Base-by-base conservation (phyloP, 2,329 filamentous ascomycete genomes). In the Colletotrichum liaoningense region DNA sequence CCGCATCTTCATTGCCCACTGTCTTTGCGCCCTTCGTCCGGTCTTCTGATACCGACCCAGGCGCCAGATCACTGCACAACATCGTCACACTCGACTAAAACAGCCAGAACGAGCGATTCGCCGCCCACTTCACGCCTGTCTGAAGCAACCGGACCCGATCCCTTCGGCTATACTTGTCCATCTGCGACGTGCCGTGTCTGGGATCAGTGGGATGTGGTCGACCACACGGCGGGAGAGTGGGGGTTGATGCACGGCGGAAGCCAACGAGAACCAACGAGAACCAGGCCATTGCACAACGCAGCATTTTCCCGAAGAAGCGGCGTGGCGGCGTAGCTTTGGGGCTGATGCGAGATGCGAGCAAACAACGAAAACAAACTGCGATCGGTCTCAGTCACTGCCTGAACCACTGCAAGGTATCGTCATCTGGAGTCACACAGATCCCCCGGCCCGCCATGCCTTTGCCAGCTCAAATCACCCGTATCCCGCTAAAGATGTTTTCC, bases 61-160 rank as follows among this genome's bases (percentile, higher is more conserved):
- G 33, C 49, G 12, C 46, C 46, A 68, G 42, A 33, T 28, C 65
- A 28, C 56, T 71, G 68, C 42, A 24, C 14, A 30, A 19, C 35
- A 38, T 57, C 46, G 69, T 68, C 57, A 56, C 35, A 42, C 16
- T 57, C 11, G 19, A 5, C 26, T 35, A 38, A 30, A 63, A 7
- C 35, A 42, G 16, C 38, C 49, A 52, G 38, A 52, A 49, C 57
- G 16, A 38, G 24, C 16, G 9, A 24, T 33, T 30, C 57, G 33
- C 30, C 11, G n/a, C 57, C 55, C 55, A 46, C 24, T 30, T 58
- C 22, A 42, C 52, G 38, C 38, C 30, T 5, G 24, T 12, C 6
- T 63, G 49, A 63, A 63, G 65, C 65, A 72, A 63, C n/a, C 57
- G 28, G 56, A 72, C 69, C 66, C 66, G 65, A 62, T 52, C 28